Percentiles rank a stretch among this genome's conserved stretches.
phyloP scores from a whole-genome alignment of 1,284 basidiomycete species.

The Lentinus polychrous region DNA sequence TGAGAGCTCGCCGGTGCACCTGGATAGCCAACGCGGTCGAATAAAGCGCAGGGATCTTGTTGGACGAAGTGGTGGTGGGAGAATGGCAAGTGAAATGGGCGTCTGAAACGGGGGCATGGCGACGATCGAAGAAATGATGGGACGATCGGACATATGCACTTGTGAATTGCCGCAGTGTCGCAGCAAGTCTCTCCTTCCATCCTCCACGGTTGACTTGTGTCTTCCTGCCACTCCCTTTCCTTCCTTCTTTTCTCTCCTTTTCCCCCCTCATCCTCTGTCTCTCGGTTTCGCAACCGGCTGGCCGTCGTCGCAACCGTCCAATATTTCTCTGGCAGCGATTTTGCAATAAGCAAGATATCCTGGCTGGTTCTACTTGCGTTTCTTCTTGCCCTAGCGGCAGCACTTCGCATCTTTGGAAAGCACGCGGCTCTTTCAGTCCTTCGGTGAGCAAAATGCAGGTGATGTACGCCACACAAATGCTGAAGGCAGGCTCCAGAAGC shows the following conservation, averaged over 20 bases:
- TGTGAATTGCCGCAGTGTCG: not conserved
- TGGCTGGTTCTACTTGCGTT: slow-evolving; percentile 23
- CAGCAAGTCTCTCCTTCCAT: not conserved
- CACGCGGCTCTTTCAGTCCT: not conserved
- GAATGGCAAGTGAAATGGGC: not conserved
- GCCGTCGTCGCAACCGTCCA: slow-evolving; percentile 30
- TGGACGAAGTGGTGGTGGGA: too few relatives aligned
- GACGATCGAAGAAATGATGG: too few relatives aligned
- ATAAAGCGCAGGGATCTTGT: too few relatives aligned
- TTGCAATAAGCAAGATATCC: slow-evolving; percentile 13
- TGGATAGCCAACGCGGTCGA: too few relatives aligned
- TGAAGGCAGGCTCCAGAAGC: slow-evolving; percentile 1
- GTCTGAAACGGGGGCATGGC: not conserved
- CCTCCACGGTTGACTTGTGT: slow-evolving; percentile 4
- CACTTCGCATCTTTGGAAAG: slow-evolving; percentile 17
- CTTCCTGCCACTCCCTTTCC: slow-evolving; percentile 16
- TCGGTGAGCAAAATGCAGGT: not conserved
- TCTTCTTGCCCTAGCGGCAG: slow-evolving; percentile 41
- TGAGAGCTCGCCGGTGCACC: too few relatives aligned
- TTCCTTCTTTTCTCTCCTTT: slow-evolving; percentile 24
- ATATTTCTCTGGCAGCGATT: not conserved
- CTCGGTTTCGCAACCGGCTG: slow-evolving; percentile 37
- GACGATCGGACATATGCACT: not conserved
- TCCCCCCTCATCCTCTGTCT: slow-evolving; percentile 7
- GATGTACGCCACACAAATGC: not conserved